Conservation (phyloP, 345 rosid genomes). For the Salix udensis region DNA sequence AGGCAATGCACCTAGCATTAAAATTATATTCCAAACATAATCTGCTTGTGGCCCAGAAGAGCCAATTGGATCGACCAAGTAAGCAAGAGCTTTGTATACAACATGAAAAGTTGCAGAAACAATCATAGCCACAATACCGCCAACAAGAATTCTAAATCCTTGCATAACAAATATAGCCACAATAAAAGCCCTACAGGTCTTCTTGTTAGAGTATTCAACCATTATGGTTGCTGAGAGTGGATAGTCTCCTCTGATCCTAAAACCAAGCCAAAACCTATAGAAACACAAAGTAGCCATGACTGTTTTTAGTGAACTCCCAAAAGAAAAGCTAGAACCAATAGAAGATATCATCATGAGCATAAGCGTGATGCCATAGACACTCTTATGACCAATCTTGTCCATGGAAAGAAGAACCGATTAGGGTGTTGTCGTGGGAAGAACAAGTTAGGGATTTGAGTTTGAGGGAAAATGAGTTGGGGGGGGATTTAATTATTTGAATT, state of each 20-base stretch:
- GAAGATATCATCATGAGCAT: slow-evolving; percentile 2
- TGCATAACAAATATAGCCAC: slow-evolving; percentile 45
- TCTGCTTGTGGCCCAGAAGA: slow-evolving; percentile 37
- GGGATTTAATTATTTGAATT: no score
- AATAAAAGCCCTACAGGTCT: slow-evolving; percentile 35
- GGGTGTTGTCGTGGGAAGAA: no score
- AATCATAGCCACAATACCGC: slow-evolving; percentile 31
- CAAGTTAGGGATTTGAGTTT: no score
- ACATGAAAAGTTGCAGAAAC: slow-evolving; percentile 29
- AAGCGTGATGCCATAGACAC: slow-evolving; percentile 7
- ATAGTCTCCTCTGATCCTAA: slow-evolving; percentile 34
- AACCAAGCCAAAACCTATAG: slow-evolving; percentile 18
- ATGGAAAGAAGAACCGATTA: no score
- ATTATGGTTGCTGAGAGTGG: slow-evolving; percentile 43
- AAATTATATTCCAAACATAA: slow-evolving; percentile 17
- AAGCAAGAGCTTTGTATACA: slow-evolving; percentile 24
- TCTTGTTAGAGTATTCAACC: slow-evolving; percentile 41
- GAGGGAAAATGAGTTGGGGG: no score
- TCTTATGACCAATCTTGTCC: slow-evolving; percentile 10
- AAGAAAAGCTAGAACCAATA: slow-evolving; percentile 4
- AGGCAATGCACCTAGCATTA: slow-evolving; percentile 38
- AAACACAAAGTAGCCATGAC: slow-evolving; percentile 10
- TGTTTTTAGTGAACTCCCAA: slow-evolving; percentile 3
- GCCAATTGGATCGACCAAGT: slow-evolving; percentile 12
- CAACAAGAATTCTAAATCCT: slow-evolving; percentile 40